Evolutionary conservation across 2,329 filamentous ascomycete genomes (phyloP).

Genomic region (Talaromyces rugulosus): DNA sequence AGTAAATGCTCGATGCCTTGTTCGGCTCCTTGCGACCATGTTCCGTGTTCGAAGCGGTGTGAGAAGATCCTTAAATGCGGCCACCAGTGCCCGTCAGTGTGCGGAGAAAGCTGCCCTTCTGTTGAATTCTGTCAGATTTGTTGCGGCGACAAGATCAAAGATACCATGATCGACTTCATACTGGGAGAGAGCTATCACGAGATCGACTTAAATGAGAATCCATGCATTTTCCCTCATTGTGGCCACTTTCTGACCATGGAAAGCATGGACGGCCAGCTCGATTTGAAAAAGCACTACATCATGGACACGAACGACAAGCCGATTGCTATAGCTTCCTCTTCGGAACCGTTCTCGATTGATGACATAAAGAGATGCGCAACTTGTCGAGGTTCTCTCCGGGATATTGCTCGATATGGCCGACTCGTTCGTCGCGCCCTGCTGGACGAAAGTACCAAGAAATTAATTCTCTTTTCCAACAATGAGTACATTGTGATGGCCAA

Average conservation of each 20-base stretch:
- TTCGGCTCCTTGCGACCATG: conserved; percentile 62
- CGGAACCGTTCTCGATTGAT: conserved; percentile 48
- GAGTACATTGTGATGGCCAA: conserved; percentile 39
- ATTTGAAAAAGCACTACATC: conserved; percentile 38
- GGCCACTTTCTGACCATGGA: conserved; percentile 60
- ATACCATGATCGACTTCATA: conserved; percentile 54
- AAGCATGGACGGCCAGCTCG: conserved; percentile 60
- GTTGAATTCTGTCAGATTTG: conserved; percentile 56
- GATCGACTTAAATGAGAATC: conserved; percentile 55
- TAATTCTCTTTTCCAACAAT: conserved; percentile 52
- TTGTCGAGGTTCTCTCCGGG: conserved; percentile 57
- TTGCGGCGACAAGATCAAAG: conserved; percentile 38
- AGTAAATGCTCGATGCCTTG: conserved; percentile 52
- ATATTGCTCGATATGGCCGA: conserved; percentile 58
- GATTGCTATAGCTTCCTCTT: conserved; percentile 20
- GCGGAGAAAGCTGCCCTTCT: conserved; percentile 59
- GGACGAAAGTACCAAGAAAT: conserved; percentile 62
- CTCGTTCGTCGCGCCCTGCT: conserved; percentile 58
- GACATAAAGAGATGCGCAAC: conserved; percentile 53
- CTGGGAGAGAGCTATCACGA: conserved; percentile 53
- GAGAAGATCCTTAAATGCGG: conserved; percentile 51
- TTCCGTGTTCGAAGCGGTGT: conserved; percentile 63
- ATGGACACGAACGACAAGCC: conserved; percentile 23
- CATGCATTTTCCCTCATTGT: conserved; percentile 60
- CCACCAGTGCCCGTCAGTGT: conserved; percentile 62